These are phyloP conservation scores for Scorias spongiosa DNA, from an alignment of 2,329 filamentous ascomycete genomes.

Conservation along the genomic window DNA sequence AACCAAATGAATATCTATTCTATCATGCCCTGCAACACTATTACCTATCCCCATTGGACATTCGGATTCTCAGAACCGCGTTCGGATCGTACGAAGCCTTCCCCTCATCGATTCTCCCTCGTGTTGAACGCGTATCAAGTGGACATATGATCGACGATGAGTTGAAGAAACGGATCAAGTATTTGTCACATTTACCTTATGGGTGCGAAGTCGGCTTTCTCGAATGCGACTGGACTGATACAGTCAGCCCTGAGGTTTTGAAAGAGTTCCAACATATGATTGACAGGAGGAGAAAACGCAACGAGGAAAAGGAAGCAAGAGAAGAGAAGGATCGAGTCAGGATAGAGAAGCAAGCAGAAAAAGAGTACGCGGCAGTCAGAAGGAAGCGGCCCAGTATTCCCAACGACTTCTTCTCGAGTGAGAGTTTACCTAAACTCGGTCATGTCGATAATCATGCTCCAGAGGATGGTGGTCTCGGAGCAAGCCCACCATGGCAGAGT, in stretches of 20 bases:
- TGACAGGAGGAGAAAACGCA: constrained; percentile 57
- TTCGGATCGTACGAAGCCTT: constrained; percentile 73
- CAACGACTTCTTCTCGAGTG: constrained; percentile 21
- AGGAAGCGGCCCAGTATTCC: constrained; percentile 37
- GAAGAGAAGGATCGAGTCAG: constrained; percentile 76
- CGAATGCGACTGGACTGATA: constrained; percentile 90
- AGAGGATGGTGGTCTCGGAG: background rate
- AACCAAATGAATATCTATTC: constrained; percentile 57
- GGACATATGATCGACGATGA: constrained; percentile 79
- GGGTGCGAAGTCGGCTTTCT: constrained; percentile 86
- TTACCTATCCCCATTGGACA: constrained; percentile 80
- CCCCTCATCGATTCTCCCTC: constrained; percentile 70
- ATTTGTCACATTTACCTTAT: constrained; percentile 69
- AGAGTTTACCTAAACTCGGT: constrained; percentile 14
- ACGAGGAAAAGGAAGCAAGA: constrained; percentile 66
- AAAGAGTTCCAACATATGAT: constrained; percentile 63
- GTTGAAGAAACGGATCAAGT: constrained; percentile 69
- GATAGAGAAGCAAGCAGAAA: constrained; percentile 65
- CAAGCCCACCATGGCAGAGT: constrained; percentile 34
- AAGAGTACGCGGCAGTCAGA: constrained; percentile 52
- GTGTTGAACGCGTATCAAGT: constrained; percentile 77
- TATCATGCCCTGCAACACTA: constrained; percentile 79
- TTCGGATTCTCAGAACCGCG: constrained; percentile 77
- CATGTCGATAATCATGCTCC: constrained; percentile 7
- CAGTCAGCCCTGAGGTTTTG: constrained; percentile 61